Base-by-base conservation (phyloP, 2,329 filamentous ascomycete species). In the Epichloe scottii region DNA sequence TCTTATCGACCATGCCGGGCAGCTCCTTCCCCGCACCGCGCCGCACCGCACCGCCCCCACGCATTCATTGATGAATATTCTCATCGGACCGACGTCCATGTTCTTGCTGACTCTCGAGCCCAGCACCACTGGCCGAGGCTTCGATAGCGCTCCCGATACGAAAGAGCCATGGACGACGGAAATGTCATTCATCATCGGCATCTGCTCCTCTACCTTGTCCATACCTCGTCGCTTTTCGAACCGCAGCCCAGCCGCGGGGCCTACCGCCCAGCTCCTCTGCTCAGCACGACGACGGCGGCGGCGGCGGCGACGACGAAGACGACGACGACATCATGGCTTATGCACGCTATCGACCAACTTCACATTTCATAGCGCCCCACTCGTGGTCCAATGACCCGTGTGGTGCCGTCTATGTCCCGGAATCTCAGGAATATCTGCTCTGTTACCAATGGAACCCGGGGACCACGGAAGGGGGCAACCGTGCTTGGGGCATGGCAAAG, bases 381-480 rank as follows among this genome's bases (percentile, higher is more conserved):
- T 68, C 67, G 8, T 63, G 67, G 50, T 66, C 69, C 46, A 69
- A 66, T 21, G 69, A 71, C 50, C 68, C 68, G 2, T 70, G 68
- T 49, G 68, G 67, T 61, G 68, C 70, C 50, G 70, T 70, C 55
- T 68, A 66, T 4, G 67, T 71, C 45, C 66, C 68, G 5, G 58
- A 62, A 21, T 70, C 68, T 8, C 63, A 65, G 4, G 60, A 68
- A 46, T 71, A 71, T 51, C 67, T 72, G 44, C 60, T 71, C 39
- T 69, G 68, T 43, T 72, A 67, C 55, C 62, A 71, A 33, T 65
- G 55, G 55, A 57, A 57, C 38, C 55, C 55, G 3, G 55, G 55
- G 15, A 57, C 55, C 40, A 54, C 54, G 10, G 47, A 66, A 46
- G 53, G 55, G 48, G 63, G 62, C 43, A 57, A 57, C 43, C 52